phyloP scores from a whole-genome alignment of 2,329 filamentous ascomycete species.

The Fusarium tuaranense region DNA sequence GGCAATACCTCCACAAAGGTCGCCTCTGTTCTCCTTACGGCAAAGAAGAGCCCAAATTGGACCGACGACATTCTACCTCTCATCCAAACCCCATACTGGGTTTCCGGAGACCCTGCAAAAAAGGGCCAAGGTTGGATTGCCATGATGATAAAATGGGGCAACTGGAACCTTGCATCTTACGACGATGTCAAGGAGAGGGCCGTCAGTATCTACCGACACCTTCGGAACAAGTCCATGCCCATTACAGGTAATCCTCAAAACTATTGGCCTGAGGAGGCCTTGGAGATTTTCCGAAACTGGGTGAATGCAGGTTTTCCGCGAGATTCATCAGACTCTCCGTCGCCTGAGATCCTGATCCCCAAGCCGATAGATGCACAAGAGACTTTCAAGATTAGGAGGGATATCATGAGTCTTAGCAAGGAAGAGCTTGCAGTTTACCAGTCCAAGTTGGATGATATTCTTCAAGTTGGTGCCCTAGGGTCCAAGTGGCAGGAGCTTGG shows the following conservation, averaged over 20 bases:
- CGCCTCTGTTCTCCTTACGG: neutral
- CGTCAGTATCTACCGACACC: neutral
- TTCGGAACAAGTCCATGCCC: neutral
- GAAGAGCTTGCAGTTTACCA: neutral
- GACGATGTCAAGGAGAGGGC: neutral
- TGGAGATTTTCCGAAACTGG: neutral
- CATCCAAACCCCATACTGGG: neutral
- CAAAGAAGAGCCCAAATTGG: neutral
- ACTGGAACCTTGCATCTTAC: neutral
- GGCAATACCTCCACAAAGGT: neutral
- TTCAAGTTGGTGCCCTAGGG: neutral
- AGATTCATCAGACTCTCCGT: neutral
- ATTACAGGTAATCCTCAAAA: neutral
- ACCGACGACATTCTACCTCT: neutral
- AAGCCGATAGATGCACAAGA: neutral
- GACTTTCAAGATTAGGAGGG: neutral
- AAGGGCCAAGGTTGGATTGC: neutral
- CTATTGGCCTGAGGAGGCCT: neutral
- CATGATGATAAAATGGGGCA: neutral
- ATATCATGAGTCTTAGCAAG: neutral
- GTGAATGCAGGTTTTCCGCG: neutral
- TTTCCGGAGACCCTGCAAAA: neutral
- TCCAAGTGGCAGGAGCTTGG: neutral
- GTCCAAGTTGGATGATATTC: neutral
- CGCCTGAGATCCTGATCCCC: neutral